Conservation (phyloP, 352 stramenopile genomes). For the Phytophthora idaei region DNA sequence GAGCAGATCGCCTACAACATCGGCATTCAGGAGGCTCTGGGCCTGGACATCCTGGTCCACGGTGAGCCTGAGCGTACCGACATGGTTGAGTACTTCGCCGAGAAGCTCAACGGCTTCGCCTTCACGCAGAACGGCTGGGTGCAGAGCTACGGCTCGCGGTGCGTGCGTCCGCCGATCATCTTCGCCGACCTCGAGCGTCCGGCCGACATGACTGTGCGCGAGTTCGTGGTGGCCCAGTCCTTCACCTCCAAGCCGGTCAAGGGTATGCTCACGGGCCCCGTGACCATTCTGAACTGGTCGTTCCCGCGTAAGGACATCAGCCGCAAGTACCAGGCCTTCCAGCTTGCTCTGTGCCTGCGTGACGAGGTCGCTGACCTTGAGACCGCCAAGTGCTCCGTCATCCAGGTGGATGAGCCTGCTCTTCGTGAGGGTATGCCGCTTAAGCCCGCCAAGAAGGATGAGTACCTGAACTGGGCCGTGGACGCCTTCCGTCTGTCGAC, state of each 20-base stretch:
- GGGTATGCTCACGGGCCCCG: conserved; percentile 93
- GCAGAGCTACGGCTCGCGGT: conserved; percentile 93
- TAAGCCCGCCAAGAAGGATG: conserved; percentile 82
- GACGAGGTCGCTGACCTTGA: conserved; percentile 93
- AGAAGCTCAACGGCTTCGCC: conserved; percentile 92
- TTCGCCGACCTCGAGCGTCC: conserved; percentile 88
- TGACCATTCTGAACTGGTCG: conserved; percentile 96
- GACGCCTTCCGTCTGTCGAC: conserved; percentile 91
- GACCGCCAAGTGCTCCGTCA: conserved; percentile 85
- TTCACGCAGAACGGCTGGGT: conserved; percentile 95
- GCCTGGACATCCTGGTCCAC: conserved; percentile 94
- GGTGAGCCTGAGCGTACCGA: conserved; percentile 93
- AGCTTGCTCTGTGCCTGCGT: conserved; percentile 89
- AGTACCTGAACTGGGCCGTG: conserved; percentile 81
- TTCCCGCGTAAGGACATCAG: conserved; percentile 93
- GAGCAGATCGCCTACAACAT: conserved; percentile 93
- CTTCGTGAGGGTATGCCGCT: conserved; percentile 93
- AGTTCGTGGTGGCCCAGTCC: conserved; percentile 91
- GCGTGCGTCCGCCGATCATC: conserved; percentile 92
- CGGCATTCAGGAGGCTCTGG: conserved; percentile 90
- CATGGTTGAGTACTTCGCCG: conserved; percentile 96
- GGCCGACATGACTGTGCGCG: conserved; percentile 89
- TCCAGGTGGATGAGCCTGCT: conserved; percentile 93
- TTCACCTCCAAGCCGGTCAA: conserved; percentile 93
- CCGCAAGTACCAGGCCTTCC: conserved; percentile 90